phyloP scores from a whole-genome alignment of 1,139 yeast species.

The Pneumocystis sp. region DNA sequence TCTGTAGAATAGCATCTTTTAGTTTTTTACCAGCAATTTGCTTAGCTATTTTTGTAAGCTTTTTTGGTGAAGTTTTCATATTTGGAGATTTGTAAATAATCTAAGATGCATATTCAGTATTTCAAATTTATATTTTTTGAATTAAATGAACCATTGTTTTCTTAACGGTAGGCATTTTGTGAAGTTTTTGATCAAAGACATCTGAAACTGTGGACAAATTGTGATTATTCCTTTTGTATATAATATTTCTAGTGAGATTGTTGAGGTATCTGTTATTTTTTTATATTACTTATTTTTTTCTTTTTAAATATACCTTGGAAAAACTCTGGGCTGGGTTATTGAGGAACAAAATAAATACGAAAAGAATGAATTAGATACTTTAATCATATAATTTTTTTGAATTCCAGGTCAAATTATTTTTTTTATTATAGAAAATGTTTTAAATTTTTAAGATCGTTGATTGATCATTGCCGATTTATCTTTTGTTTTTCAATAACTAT shows the following conservation, averaged over 20 bases:
- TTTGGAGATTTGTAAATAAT: neutral
- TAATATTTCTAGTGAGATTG: neutral
- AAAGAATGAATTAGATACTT: neutral
- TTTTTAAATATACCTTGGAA: neutral
- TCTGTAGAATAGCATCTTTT: constrained; percentile 12
- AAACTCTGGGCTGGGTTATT: neutral
- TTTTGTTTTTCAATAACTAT: too few species aligned
- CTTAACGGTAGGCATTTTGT: neutral
- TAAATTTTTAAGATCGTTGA: too few species aligned
- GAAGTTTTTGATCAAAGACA: neutral
- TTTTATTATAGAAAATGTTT: too few species aligned
- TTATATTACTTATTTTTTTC: neutral
- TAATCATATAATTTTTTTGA: neutral
- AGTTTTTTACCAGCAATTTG: constrained; percentile 12
- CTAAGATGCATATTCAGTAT: neutral
- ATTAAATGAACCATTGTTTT: neutral
- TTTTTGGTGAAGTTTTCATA: constrained; percentile 10
- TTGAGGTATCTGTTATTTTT: neutral
- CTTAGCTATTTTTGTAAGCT: constrained; percentile 10
- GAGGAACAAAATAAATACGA: neutral
- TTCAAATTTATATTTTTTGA: neutral
- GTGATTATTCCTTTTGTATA: neutral
- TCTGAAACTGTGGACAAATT: neutral
- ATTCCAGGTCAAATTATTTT: neutral
- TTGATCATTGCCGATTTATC: too few species aligned